A percentile compares a stretch with the other conserved stretches of the same genome.
Conservation (phyloP, 163 green algal genomes). For the Chloromonas sp. region DNA sequence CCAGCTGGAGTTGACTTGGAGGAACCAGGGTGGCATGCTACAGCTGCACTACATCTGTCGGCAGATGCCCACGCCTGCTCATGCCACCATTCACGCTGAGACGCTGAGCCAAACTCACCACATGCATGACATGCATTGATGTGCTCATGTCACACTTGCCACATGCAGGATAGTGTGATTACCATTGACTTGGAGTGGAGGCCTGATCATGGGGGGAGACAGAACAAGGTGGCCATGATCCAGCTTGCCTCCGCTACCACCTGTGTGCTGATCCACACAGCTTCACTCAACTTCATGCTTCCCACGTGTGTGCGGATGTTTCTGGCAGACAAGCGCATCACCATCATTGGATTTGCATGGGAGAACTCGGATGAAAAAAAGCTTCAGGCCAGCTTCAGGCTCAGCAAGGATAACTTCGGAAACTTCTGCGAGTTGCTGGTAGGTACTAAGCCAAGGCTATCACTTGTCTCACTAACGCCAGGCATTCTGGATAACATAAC, state of each 20-base stretch:
- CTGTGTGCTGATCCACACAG: constrained; percentile 42
- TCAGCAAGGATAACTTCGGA: constrained; percentile 30
- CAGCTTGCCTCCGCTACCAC: constrained; percentile 26
- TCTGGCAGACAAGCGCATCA: constrained; percentile 22
- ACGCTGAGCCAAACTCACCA: too few relatives aligned
- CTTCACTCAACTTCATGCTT: constrained; percentile 32
- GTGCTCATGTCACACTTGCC: too few relatives aligned
- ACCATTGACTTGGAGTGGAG: constrained; percentile 68
- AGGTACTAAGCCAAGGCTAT: neutral
- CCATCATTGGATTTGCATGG: constrained; percentile 49
- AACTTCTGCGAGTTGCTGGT: constrained; percentile 47
- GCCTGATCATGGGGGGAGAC: constrained; percentile 23
- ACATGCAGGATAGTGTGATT: constrained; percentile 29
- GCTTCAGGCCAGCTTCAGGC: constrained; percentile 43
- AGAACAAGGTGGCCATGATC: constrained; percentile 45
- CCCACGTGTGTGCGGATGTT: constrained; percentile 23
- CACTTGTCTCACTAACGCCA: neutral
- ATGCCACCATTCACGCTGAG: too few relatives aligned
- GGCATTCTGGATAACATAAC: too few relatives aligned
- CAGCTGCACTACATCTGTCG: too few relatives aligned
- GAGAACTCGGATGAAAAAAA: constrained; percentile 50
- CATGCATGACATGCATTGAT: too few relatives aligned
- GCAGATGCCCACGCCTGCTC: too few relatives aligned
- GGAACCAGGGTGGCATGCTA: too few relatives aligned
- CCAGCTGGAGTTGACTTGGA: too few relatives aligned